These are phyloP conservation scores for Chaetomium tenue DNA, from an alignment of 495 filamentous ascomycete species.

Conservation along the genomic window DNA sequence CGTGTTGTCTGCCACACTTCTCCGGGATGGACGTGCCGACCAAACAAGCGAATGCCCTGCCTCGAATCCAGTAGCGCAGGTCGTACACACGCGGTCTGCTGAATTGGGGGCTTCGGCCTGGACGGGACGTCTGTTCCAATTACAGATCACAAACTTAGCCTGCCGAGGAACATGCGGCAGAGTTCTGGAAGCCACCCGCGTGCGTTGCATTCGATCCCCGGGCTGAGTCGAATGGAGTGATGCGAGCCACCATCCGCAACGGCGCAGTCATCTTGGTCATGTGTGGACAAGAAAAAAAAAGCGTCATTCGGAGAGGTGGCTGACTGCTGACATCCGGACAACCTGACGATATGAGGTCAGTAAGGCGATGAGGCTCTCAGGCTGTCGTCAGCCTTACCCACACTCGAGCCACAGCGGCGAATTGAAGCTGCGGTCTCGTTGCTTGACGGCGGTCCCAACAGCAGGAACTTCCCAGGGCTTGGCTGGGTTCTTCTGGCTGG, in stretches of 20 bases:
- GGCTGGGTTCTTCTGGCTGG: neutral
- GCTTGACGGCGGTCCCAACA: neutral
- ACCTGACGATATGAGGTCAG: neutral
- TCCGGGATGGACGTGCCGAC: too few relatives aligned
- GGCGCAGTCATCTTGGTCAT: neutral
- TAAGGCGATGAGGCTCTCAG: neutral
- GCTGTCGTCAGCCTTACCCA: slow-evolving; percentile 15
- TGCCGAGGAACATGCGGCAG: neutral
- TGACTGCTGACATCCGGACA: neutral
- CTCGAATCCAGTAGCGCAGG: too few relatives aligned
- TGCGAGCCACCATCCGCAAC: neutral
- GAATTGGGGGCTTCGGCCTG: neutral
- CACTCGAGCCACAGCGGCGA: neutral
- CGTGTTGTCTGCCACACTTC: neutral
- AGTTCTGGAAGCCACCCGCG: slow-evolving; percentile 2
- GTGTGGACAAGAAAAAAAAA: neutral
- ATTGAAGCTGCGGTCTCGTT: neutral
- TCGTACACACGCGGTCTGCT: too few relatives aligned
- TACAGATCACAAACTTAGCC: too few relatives aligned
- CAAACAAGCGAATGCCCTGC: too few relatives aligned
- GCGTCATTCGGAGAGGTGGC: neutral
- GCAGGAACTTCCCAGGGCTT: neutral
- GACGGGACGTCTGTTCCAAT: neutral
- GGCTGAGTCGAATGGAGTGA: neutral
- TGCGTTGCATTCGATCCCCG: neutral